phyloP scores from a whole-genome alignment of 2,329 filamentous ascomycete species.

The Fusarium sororula region DNA sequence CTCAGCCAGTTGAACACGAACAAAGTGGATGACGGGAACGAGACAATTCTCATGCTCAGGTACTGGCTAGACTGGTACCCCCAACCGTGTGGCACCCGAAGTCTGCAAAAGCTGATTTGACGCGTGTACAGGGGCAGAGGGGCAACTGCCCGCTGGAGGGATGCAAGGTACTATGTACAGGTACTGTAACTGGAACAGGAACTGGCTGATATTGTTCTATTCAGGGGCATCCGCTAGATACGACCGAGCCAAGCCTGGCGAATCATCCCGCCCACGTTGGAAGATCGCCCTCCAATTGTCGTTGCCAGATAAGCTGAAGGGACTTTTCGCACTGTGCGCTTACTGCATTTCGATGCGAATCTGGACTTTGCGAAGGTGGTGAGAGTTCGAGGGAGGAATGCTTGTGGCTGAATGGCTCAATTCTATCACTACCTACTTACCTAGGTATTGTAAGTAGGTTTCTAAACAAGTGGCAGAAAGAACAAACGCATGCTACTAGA shows the following conservation, averaged over 20 bases:
- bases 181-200: conserved; percentile 2
- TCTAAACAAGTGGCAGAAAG: background rate
- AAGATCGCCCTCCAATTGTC: conserved; percentile 31
- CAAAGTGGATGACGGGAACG: conserved; percentile 16
- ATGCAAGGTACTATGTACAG: conserved; percentile 30
- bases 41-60: conserved; percentile 9
- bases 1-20: conserved; percentile 31
- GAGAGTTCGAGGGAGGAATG: conserved; percentile 27
- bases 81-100: conserved; percentile 16
- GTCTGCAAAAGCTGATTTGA: conserved; percentile 17
- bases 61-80: conserved; percentile 37
- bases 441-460: background rate
- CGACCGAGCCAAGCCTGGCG: conserved; percentile 37
- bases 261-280: conserved; percentile 49
- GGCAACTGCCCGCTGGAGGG: conserved; percentile 3
- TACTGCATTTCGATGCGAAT: conserved; percentile 11
- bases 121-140: conserved; percentile 39
- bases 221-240: conserved; percentile 33
- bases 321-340: conserved; percentile 25
- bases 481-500: background rate
- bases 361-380: conserved; percentile 13
- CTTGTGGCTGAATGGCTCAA: background rate
- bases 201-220: conserved; percentile 34
- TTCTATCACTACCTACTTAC: background rate
- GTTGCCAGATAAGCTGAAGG: conserved; percentile 31